Base-by-base conservation (phyloP, 192 early-diverging fungal genomes). In the Phlyctochytrium bullatum region DNA sequence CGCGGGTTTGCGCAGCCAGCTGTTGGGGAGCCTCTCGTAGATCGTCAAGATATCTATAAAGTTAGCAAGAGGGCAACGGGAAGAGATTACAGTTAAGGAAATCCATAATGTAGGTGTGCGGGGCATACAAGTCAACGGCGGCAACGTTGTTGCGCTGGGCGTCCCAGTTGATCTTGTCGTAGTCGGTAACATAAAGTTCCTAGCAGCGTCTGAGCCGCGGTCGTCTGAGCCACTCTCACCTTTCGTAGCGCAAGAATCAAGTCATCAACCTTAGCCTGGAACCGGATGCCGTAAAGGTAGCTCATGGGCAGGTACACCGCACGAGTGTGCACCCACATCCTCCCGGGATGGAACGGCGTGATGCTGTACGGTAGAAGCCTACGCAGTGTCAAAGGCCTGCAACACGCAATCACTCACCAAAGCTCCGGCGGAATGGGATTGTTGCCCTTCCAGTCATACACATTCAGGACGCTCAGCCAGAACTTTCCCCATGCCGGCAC, bases 401-500 rank as follows among this genome's bases (percentile, higher is more conserved):
- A 6, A 16, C 36, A 69, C 0, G 32, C 30, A 68, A 73, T 61
- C 29, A 64, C 57, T 34, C 63, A 89, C 92, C 89, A 93, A 12
- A 97, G 85, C 76, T 99, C 97, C 2, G 96, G 92, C 2, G 95
- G 95, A 36, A 99, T 79, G 51, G 96, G 93, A 69, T 98, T 98
- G 80, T 95, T 87, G 12, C 97, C 97, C 65, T 93, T 89, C 89
- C 91, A 99, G 47, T 97, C 92, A 76, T 99, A 99, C 4, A 92
- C 86, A 65, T 91, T 89, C 73, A 99, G 78, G 25, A 89, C 83
- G 23, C 90, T 73, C 10, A 99, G 88, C 97, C 97, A 99, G 75
- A 99, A 97, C 74, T 99, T 99, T 24, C 96, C 97, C 97, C 97
- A 99, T 28, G 94, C 86, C 40, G 97, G 93, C 20, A 86, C 83